These are phyloP conservation scores for Trichoderma pleuroti DNA, from an alignment of 2,329 filamentous ascomycete species.

Conservation along the genomic window DNA sequence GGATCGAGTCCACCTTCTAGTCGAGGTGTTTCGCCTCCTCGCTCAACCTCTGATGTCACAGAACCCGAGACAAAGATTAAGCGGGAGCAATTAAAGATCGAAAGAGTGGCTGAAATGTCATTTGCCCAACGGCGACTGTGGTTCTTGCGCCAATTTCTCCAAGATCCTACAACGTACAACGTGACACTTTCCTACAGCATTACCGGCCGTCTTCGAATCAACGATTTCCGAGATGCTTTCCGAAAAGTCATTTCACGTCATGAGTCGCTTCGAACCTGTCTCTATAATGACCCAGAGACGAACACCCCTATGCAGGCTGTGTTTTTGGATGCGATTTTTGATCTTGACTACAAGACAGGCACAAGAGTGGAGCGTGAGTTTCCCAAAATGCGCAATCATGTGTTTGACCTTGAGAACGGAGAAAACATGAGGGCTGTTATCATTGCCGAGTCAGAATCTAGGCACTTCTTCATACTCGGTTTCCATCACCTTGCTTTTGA, in stretches of 20 bases:
- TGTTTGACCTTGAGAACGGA: constrained; percentile 38
- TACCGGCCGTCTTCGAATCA: neutral
- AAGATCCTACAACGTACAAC: neutral
- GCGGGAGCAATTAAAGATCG: neutral
- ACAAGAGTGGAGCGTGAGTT: constrained; percentile 28
- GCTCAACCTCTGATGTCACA: neutral
- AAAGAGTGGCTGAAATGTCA: constrained; percentile 20
- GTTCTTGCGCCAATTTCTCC: neutral
- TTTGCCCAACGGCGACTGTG: constrained; percentile 23
- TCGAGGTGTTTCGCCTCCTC: neutral
- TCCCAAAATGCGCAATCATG: constrained; percentile 28
- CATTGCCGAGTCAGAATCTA: constrained; percentile 30
- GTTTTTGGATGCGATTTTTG: constrained; percentile 26
- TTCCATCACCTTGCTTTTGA: constrained; percentile 53
- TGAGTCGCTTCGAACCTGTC: constrained; percentile 25
- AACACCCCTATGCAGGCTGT: constrained; percentile 26
- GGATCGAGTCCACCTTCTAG: neutral
- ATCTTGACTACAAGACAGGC: constrained; percentile 27
- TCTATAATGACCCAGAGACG: constrained; percentile 21
- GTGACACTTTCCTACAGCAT: neutral
- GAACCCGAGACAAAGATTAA: neutral
- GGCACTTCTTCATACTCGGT: constrained; percentile 42
- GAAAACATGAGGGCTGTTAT: constrained; percentile 34
- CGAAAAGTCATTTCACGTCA: constrained; percentile 19
- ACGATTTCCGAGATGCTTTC: neutral